Base-by-base conservation (phyloP, 2,329 filamentous ascomycete species). In the Tolypocladium ovalisporum region DNA sequence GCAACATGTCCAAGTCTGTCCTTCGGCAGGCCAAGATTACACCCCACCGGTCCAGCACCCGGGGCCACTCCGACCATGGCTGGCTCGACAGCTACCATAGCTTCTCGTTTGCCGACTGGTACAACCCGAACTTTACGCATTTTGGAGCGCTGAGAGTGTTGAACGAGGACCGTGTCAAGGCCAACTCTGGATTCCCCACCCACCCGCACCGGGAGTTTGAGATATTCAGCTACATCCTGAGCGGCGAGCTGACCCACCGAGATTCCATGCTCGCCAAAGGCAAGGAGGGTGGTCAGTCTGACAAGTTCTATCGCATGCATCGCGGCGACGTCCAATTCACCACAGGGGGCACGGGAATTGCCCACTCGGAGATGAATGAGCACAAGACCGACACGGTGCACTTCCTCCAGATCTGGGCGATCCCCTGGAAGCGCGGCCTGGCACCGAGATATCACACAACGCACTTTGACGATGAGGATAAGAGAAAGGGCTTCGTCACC, bases 301-400 rank as follows among this genome's bases (percentile, higher is more conserved):
- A 88, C 68, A 77, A 83, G 63, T 89, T 88, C 67, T 89, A 78
- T 66, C 77, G 83, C 37, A 86, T 96, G 77, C 81, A 82, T 66
- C 79, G 89, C 40, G 89, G 90, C 15, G 90, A 95, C 70, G 88
- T 96, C 51, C 90, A 96, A 67, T 96, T 95, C 72, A 96, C 90
- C 12, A 91, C 87, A 17, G 90, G 89, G n/a, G 90, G 90, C 56
- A 90, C 84, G 6, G 85, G 85, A 65, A 83, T 96, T 65, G 83
- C 89, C 1, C 90, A 96, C 71, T 88, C 84, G 9, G 90, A 96
- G 73, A 84, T 87, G 73, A 94, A 93, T 71, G 85, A 94, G 72
- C 85, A 90, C 69, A 70, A 75, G 56, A 73, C 79, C 17, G 82
- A 89, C 51, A 83, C 87, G 29, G 87, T 90, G 15, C 90, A 95